phyloP scores from a whole-genome alignment of 768 basidiomycete species.

The Lentinula lateritia region DNA sequence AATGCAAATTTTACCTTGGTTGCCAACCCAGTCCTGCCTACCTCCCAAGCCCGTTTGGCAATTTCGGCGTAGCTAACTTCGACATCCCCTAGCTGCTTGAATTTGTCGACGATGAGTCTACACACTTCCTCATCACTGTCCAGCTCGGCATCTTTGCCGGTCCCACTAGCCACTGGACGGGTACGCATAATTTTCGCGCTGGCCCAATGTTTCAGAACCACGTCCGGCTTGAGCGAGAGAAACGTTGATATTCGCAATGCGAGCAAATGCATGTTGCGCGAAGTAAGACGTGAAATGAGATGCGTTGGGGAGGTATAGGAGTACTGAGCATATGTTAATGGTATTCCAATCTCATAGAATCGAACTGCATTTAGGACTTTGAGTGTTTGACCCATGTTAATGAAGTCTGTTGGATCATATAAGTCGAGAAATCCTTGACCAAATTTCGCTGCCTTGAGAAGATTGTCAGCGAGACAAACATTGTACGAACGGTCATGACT shows the following conservation, averaged over 20 bases:
- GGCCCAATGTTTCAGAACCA: slow-evolving; percentile 94
- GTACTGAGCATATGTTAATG: slow-evolving; percentile 90
- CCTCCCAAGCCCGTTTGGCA: slow-evolving; percentile 89
- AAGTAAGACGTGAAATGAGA: slow-evolving; percentile 76
- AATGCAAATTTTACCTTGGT: slow-evolving; percentile 55
- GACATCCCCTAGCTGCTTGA: slow-evolving; percentile 70
- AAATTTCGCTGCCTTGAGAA: slow-evolving; percentile 85
- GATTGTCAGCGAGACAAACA: neutral
- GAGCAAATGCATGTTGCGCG: slow-evolving; percentile 86
- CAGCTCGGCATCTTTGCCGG: slow-evolving; percentile 49
- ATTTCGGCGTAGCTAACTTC: slow-evolving; percentile 93
- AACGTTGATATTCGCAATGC: slow-evolving; percentile 87
- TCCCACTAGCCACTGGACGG: slow-evolving; percentile 48
- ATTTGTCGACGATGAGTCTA: slow-evolving; percentile 82
- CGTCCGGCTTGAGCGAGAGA: slow-evolving; percentile 77
- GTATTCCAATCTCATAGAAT: slow-evolving; percentile 88
- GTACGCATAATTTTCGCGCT: slow-evolving; percentile 82
- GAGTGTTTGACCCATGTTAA: slow-evolving; percentile 86
- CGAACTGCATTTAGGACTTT: slow-evolving; percentile 93
- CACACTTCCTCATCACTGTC: slow-evolving; percentile 76
- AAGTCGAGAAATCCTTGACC: slow-evolving; percentile 91
- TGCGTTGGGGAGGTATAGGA: slow-evolving; percentile 74
- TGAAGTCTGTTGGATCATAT: slow-evolving; percentile 88
- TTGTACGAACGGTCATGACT: slow-evolving; percentile 11
- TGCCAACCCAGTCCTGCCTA: slow-evolving; percentile 72